These are phyloP conservation scores for Colletotrichum somersetense DNA, from an alignment of 2,329 filamentous ascomycete genomes.

Conservation along the genomic window DNA sequence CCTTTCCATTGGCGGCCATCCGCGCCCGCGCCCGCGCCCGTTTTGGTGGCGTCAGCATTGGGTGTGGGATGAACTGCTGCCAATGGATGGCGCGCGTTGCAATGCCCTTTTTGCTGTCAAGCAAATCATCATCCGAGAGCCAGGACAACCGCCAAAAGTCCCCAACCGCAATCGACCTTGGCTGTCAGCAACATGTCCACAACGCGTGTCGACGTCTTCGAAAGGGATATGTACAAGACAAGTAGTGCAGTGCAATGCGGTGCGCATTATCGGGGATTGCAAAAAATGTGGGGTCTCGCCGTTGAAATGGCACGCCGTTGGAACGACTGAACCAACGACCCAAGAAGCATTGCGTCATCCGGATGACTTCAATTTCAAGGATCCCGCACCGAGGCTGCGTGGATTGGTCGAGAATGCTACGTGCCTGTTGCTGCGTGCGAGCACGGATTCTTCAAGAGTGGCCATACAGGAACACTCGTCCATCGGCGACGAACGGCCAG, in stretches of 20 bases:
- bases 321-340: background rate
- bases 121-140: background rate
- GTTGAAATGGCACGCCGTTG: background rate
- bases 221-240: background rate
- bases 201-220: background rate
- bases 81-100: background rate
- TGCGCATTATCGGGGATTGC: background rate
- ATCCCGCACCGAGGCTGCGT: background rate
- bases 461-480: background rate
- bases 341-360: background rate
- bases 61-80: constrained; percentile 2
- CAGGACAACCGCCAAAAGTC: background rate
- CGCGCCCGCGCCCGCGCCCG: constrained; percentile 13
- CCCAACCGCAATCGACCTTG: background rate
- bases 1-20: constrained; percentile 7
- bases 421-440: background rate
- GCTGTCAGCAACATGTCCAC: background rate
- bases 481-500: background rate
- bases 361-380: background rate
- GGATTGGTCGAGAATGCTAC: background rate
- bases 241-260: background rate
- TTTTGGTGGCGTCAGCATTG: constrained; percentile 3
- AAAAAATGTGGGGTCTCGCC: background rate
- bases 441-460: background rate
- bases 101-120: background rate